Conservation (phyloP, 2,329 filamentous ascomycete species). For the Fusarium anthophilum region DNA sequence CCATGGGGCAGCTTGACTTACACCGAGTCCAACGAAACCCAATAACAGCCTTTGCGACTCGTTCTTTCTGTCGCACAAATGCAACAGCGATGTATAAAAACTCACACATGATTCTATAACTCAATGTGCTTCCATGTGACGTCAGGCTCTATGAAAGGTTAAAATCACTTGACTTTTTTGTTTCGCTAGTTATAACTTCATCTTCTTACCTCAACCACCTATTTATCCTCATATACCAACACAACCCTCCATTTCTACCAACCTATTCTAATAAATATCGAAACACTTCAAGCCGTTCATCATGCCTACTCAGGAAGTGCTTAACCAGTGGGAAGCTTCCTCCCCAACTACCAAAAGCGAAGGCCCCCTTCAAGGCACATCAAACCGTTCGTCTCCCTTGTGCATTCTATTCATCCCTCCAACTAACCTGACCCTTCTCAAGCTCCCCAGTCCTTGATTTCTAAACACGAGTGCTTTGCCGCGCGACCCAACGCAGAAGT, state of each 20-base stretch:
- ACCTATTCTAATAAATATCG: not conserved
- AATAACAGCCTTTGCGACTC: not conserved
- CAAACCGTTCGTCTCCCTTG: constrained; percentile 1
- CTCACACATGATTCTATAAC: not conserved
- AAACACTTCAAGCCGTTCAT: not conserved
- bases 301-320: constrained; percentile 39
- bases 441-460: constrained; percentile 38
- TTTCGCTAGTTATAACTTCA: not conserved
- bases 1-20: not conserved
- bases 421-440: not conserved
- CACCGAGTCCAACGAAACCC: not conserved
- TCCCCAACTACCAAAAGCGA: constrained; percentile 23
- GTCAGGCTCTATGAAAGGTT: not conserved
- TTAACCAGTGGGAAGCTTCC: constrained; percentile 27
- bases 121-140: not conserved
- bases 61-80: constrained; percentile 7
- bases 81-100: not conserved
- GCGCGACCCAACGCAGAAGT: constrained; percentile 16
- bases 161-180: not conserved
- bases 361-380: constrained; percentile 32
- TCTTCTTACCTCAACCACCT: not conserved
- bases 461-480: constrained; percentile 41
- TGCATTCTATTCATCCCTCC: accelerated
- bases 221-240: not conserved
- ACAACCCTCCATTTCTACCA: not conserved